phyloP scores from a whole-genome alignment of 2,329 filamentous ascomycete species.

The Trematosphaeria pertusa region DNA sequence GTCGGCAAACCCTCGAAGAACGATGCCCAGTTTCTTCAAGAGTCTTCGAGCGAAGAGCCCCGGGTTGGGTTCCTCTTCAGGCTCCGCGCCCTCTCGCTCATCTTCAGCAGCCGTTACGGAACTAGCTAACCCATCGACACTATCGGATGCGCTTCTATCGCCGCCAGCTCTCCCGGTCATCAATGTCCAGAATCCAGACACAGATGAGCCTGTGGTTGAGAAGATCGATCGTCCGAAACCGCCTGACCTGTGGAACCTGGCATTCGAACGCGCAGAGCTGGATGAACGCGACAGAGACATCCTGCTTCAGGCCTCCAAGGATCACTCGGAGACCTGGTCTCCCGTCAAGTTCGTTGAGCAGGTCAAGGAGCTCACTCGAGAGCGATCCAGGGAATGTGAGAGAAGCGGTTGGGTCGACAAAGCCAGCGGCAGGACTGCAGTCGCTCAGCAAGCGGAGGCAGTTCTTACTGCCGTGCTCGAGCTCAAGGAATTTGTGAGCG shows the following conservation, averaged over 20 bases:
- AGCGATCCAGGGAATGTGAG: conserved; percentile 3
- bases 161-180: too few species aligned
- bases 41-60: too few species aligned
- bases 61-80: too few species aligned
- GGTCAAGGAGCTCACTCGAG: conserved; percentile 1
- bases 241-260: neutral
- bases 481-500: conserved; percentile 7
- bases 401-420: conserved; percentile 7
- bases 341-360: neutral
- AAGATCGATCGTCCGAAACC: neutral
- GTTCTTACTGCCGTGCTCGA: conserved; percentile 6
- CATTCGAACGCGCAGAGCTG: neutral
- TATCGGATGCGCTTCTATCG: too few species aligned
- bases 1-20: too few species aligned
- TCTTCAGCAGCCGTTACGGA: too few species aligned
- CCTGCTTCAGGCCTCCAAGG: neutral
- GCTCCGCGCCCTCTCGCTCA: too few species aligned
- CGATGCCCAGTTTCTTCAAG: too few species aligned
- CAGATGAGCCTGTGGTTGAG: too few species aligned
- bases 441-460: neutral
- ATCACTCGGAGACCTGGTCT: neutral
- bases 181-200: too few species aligned
- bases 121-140: too few species aligned
- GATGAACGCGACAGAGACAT: neutral
- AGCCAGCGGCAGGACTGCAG: neutral